A percentile compares a stretch with the other conserved stretches of the same genome.
Conservation (phyloP, 1,284 basidiomycete genomes). For the Golubevia sp. region DNA sequence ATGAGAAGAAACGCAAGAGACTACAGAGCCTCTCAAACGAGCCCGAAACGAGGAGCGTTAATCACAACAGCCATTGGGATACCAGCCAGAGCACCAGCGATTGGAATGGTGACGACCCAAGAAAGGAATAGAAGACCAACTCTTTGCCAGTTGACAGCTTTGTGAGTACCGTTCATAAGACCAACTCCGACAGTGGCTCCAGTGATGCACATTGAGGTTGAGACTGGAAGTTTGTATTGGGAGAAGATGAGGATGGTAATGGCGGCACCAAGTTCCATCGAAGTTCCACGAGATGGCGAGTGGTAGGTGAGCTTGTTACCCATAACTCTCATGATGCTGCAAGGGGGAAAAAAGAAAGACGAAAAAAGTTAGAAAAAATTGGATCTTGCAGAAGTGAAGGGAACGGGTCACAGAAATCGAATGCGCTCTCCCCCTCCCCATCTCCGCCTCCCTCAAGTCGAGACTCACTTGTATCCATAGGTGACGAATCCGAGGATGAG, state of each 20-base stretch:
- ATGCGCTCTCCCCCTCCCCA: too few relatives aligned
- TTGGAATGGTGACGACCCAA: slow-evolving; percentile 15
- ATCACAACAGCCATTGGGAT: slow-evolving; percentile 14
- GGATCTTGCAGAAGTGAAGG: too few relatives aligned
- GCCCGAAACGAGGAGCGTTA: slow-evolving; percentile 13
- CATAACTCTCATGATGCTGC: slow-evolving; percentile 60
- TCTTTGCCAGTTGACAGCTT: slow-evolving; percentile 62
- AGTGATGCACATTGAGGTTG: slow-evolving; percentile 65
- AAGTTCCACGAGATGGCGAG: slow-evolving; percentile 65
- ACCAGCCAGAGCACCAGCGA: slow-evolving; percentile 14
- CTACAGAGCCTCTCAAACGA: too few relatives aligned
- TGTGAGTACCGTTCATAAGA: slow-evolving; percentile 61
- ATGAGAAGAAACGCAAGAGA: too few relatives aligned
- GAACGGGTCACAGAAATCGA: too few relatives aligned
- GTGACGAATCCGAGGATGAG: slow-evolving; percentile 65
- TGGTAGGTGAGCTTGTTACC: slow-evolving; percentile 65
- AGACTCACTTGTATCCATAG: slow-evolving; percentile 63
- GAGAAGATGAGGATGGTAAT: slow-evolving; percentile 61
- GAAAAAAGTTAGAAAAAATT: slow-evolving; percentile 12
- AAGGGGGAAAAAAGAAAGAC: slow-evolving; percentile 8
- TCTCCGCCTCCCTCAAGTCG: too few relatives aligned
- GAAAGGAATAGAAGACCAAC: slow-evolving; percentile 19
- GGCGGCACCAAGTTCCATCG: slow-evolving; percentile 65
- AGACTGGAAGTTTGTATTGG: slow-evolving; percentile 62
- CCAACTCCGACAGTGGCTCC: slow-evolving; percentile 65